These are phyloP conservation scores for Didymella glomerata DNA, from an alignment of 2,329 filamentous ascomycete species.

Conservation along the genomic window DNA sequence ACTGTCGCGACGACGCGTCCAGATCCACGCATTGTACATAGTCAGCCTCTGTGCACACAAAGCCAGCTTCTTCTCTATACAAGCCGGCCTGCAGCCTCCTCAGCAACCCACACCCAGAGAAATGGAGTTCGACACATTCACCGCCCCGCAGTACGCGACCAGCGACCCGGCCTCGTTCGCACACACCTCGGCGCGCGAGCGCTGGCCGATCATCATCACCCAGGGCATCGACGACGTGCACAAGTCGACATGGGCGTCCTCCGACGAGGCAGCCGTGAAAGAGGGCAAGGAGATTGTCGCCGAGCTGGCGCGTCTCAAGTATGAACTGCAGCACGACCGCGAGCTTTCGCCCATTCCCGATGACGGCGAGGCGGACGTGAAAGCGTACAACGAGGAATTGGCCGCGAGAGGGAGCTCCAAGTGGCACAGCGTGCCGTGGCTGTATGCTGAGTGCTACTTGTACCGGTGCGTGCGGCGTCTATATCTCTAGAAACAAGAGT, in stretches of 20 bases:
- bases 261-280: slow-evolving; percentile 69
- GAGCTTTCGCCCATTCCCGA: slow-evolving; percentile 77
- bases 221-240: slow-evolving; percentile 95
- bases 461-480: slow-evolving; percentile 68
- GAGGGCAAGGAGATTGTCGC: slow-evolving; percentile 90
- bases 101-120: neutral
- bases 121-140: slow-evolving; percentile 38
- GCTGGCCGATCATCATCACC: slow-evolving; percentile 95
- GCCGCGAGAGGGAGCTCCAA: slow-evolving; percentile 74
- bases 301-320: slow-evolving; percentile 83
- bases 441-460: slow-evolving; percentile 93
- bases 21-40: neutral
- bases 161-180: slow-evolving; percentile 87
- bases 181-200: slow-evolving; percentile 80
- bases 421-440: slow-evolving; percentile 89
- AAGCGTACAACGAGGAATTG: slow-evolving; percentile 85
- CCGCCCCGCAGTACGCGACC: slow-evolving; percentile 76
- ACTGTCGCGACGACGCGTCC: neutral
- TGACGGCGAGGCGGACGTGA: slow-evolving; percentile 79
- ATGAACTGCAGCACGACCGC: slow-evolving; percentile 91
- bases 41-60: too few relatives aligned
- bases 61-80: too few relatives aligned
- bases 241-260: slow-evolving; percentile 68
- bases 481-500: too few relatives aligned
- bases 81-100: too few relatives aligned